These are phyloP conservation scores for Marchantia paleacea DNA, from an alignment of 225 moss, liverwort and hornwort genomes.

Conservation along the genomic window DNA sequence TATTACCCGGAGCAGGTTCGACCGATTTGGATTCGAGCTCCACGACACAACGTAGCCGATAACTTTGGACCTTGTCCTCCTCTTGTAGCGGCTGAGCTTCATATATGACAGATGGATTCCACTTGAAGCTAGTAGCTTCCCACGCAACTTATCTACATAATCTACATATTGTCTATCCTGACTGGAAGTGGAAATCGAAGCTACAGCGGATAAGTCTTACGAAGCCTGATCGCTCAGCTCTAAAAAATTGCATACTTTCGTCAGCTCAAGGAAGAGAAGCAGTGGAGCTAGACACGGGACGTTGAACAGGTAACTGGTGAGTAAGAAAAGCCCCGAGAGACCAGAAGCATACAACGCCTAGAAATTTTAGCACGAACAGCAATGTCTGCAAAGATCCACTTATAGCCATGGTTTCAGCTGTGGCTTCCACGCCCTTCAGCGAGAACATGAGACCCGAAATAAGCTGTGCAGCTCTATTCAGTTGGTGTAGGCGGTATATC, in stretches of 20 bases:
- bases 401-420: slow-evolving; percentile 86
- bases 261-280: slow-evolving; percentile 34
- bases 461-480: slow-evolving; percentile 93
- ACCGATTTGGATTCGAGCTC: neutral
- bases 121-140: neutral
- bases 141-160: slow-evolving; percentile 1
- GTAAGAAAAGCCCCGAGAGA: slow-evolving; percentile 90
- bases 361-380: slow-evolving; percentile 71
- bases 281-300: slow-evolving; percentile 29
- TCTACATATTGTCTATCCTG: neutral
- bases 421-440: slow-evolving; percentile 84
- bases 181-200: neutral
- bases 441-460: slow-evolving; percentile 96
- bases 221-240: neutral
- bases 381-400: slow-evolving; percentile 88
- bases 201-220: neutral
- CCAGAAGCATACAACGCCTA: slow-evolving; percentile 89
- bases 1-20: neutral
- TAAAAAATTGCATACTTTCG: neutral
- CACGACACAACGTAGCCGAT: no score
- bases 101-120: neutral
- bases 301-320: slow-evolving; percentile 72
- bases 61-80: neutral
- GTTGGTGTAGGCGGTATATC: slow-evolving; percentile 97
- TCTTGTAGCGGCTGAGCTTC: neutral